Evolutionary conservation across 2,329 filamentous ascomycete genomes (phyloP), one percentile per base, ranked within the genome.

Genomic region (Pseudopyricularia javanii): DNA sequence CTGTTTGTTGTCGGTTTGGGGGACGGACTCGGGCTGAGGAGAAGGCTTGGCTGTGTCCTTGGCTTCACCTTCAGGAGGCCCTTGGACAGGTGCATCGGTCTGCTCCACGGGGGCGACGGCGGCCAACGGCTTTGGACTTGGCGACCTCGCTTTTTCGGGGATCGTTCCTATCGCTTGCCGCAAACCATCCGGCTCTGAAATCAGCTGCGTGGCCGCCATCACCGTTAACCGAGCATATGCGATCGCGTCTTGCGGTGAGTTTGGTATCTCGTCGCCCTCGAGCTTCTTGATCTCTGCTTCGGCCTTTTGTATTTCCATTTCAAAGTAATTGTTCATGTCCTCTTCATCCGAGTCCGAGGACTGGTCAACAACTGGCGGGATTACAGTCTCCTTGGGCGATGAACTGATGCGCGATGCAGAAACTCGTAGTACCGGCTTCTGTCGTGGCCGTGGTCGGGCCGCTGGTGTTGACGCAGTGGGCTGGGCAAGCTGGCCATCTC

Each of bases 321-420:
- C 70, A 52, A 82, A 79, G 54, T 76, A 76, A 51, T 78, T 75
- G 17, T 73, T 76, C 67, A 81, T 75, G 47, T 78, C 74, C 49
- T 80, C 78, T 54, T 82, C 78, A 45, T 81, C 73, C 57, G 72
- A 74, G 52, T 80, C 77, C 0, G 76, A 79, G 15, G 75, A 74
- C 52, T 70, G 67, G 48, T 72, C 70, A 20, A n/a, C 28, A 4
- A 66, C 57, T 11, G 67, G 59, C 11, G 59, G 58, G 28, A 62
- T 56, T 9, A 56, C 59, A 6, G 61, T 57, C 51, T 63, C 61
- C 54, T 69, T 72, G 7, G 65, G 62, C 3, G 73, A 71, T 22
- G 75, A 50, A 20, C 66, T 63, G 50, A 74, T 70, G 49, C 63
- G 67, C 7, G 69, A 66, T 17, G 65, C 54, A 9, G 56, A 51